phyloP scores from a whole-genome alignment of 352 stramenopile genomes.

The Globisporangium sylvaticum region DNA sequence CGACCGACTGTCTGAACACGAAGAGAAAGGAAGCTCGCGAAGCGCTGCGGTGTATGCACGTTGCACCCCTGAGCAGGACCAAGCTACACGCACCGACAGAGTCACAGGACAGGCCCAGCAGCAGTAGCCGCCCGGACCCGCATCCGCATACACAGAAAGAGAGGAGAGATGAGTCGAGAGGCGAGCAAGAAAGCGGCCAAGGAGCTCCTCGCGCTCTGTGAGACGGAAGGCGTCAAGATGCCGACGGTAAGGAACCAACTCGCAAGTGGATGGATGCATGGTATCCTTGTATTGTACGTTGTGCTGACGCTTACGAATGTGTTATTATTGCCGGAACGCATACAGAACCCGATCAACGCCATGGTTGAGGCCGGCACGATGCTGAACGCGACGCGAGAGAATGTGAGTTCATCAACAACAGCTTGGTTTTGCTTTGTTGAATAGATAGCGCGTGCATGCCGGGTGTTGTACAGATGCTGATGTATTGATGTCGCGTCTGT shows the following conservation, averaged over 20 bases:
- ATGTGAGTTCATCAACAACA: conserved; percentile 30
- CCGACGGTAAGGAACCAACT: conserved; percentile 45
- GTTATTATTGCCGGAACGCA: neutral
- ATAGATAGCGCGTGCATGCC: neutral
- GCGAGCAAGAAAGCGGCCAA: conserved; percentile 65
- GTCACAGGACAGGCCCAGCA: neutral
- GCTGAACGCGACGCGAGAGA: conserved; percentile 78
- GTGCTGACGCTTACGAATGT: neutral
- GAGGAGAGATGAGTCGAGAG: conserved; percentile 28
- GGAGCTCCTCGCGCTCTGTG: conserved; percentile 77
- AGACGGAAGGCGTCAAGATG: conserved; percentile 71
- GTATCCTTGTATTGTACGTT: neutral
- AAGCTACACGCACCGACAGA: neutral
- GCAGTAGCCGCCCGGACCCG: neutral
- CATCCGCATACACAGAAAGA: neutral
- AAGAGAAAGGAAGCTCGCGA: neutral
- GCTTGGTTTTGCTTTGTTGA: neutral
- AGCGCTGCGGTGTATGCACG: neutral
- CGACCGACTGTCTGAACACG: neutral
- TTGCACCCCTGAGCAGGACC: neutral
- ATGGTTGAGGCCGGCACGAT: conserved; percentile 81
- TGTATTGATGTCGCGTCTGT: neutral
- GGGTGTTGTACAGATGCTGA: neutral
- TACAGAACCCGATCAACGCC: conserved; percentile 69
- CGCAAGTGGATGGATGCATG: neutral